Evolutionary conservation across 2,329 filamentous ascomycete genomes (phyloP).

Genomic region (Aphanocladium album): DNA sequence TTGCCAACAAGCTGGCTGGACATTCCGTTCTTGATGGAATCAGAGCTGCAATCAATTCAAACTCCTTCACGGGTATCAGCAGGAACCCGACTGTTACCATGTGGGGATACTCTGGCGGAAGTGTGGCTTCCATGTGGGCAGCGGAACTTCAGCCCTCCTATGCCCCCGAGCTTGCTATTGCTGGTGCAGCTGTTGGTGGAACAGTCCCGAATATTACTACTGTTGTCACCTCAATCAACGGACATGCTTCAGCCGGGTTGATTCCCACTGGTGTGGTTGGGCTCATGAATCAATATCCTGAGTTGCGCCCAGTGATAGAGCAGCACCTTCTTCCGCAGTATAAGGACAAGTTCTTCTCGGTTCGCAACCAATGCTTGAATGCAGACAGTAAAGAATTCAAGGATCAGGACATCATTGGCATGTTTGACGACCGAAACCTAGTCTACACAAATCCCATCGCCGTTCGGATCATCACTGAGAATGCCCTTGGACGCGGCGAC

Average conservation of each 20-base stretch:
- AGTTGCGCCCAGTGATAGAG: conserved; percentile 14
- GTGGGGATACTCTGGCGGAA: conserved; percentile 35
- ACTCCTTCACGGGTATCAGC: conserved; percentile 25
- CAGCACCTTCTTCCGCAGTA: conserved; percentile 18
- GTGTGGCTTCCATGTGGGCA: conserved; percentile 19
- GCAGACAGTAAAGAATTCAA: conserved; percentile 24
- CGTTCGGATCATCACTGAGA: conserved; percentile 24
- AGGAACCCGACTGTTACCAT: conserved; percentile 32
- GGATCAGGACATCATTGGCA: conserved; percentile 32
- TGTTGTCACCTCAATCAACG: conserved; percentile 17
- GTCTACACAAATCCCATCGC: conserved; percentile 19
- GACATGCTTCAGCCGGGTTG: conserved; percentile 16
- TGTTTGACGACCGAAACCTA: conserved; percentile 34
- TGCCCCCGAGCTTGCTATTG: conserved; percentile 22
- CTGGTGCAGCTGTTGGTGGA: conserved; percentile 23
- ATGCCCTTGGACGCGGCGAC: conserved; percentile 30
- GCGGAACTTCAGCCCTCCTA: conserved; percentile 23
- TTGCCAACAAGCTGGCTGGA: conserved; percentile 34
- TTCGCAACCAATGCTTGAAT: conserved; percentile 22
- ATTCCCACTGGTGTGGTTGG: conserved; percentile 20
- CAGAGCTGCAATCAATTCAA: conserved; percentile 32
- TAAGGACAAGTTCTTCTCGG: conserved; percentile 25
- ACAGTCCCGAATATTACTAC: conserved; percentile 18
- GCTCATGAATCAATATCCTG: conserved; percentile 20
- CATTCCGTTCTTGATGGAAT: conserved; percentile 40